Percentiles rank a stretch among this genome's conserved stretches.
phyloP scores from a whole-genome alignment of 1,284 basidiomycete genomes.

The Ganoderma multipileum region DNA sequence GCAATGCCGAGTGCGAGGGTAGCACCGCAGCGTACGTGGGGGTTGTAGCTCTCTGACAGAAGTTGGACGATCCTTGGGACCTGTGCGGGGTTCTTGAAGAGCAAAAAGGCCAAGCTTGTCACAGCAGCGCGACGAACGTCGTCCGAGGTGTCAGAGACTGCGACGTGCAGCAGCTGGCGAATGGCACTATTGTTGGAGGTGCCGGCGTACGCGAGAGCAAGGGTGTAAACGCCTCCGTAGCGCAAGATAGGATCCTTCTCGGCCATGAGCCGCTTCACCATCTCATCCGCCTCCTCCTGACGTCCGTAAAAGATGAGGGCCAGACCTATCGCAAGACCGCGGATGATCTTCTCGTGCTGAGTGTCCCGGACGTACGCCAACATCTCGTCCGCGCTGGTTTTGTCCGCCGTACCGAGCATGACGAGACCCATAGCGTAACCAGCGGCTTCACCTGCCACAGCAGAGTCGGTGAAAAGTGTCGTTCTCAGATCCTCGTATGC shows the following conservation, averaged over 20 bases:
- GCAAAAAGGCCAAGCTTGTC: slow-evolving; percentile 91
- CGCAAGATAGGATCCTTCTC: slow-evolving; percentile 96
- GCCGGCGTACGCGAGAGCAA: slow-evolving; percentile 94
- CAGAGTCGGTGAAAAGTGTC: slow-evolving; percentile 90
- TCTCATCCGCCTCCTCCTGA: slow-evolving; percentile 87
- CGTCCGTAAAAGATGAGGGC: slow-evolving; percentile 92
- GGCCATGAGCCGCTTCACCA: slow-evolving; percentile 75
- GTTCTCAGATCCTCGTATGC: slow-evolving; percentile 92
- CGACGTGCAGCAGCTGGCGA: slow-evolving; percentile 89
- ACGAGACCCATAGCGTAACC: slow-evolving; percentile 97
- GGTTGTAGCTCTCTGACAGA: slow-evolving; percentile 96
- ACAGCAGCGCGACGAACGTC: slow-evolving; percentile 96
- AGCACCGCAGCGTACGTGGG: slow-evolving; percentile 96
- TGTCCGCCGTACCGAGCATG: slow-evolving; percentile 90
- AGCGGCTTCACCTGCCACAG: slow-evolving; percentile 92
- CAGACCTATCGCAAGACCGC: slow-evolving; percentile 90
- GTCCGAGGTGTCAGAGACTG: slow-evolving; percentile 96
- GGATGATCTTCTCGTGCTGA: slow-evolving; percentile 98
- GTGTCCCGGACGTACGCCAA: slow-evolving; percentile 93
- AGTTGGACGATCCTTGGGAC: slow-evolving; percentile 96
- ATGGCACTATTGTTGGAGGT: slow-evolving; percentile 94
- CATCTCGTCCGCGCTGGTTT: slow-evolving; percentile 89
- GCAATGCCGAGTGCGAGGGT: slow-evolving; percentile 95
- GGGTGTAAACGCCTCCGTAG: slow-evolving; percentile 95
- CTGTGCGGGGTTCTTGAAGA: slow-evolving; percentile 94